Base-by-base conservation (phyloP, 2,329 filamentous ascomycete species). In the Exophiala calicioides region DNA sequence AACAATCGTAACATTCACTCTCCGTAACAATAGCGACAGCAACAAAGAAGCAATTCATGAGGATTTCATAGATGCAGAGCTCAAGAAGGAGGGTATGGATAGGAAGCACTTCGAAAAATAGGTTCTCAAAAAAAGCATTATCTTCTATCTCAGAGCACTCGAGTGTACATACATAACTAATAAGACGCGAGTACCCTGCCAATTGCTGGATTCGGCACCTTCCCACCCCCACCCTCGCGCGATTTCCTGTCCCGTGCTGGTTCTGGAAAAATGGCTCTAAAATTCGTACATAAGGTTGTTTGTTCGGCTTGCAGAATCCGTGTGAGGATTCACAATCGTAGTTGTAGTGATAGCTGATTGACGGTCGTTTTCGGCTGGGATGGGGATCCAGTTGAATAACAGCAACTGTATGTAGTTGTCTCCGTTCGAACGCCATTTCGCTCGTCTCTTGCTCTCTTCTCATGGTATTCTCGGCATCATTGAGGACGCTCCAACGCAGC, bases 401-500 rank as follows among this genome's bases (percentile, higher is more conserved):
- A n/a, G n/a, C n/a, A n/a, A n/a, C n/a, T n/a, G n/a, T n/a, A n/a
- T n/a, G n/a, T n/a, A n/a, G n/a, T n/a, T n/a, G n/a, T n/a, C n/a
- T n/a, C n/a, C n/a, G n/a, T n/a, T n/a, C n/a, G n/a, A n/a, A 12
- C 16, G 21, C 12, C 33, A 50, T 31, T 19, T 24, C 18, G 19
- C 16, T 27, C 40, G 19, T n/a, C 15, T 33, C 23, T 26, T 20
- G 21, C 42, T 24, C 31, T 30, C 8, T 12, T 42, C 32, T 20
- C 13, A 9, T 33, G n/a, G n/a, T 12, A 34, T 5, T 26, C 15
- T 29, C 23, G 23, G 20, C 16, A 26, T 38, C 4, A 10, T 34
- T 15, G 5, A 44, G 52, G 50, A 47, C 44, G 50, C 47, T 54
- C n/a, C 44, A 48, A 13, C 27, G 53, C 47, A 56, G 53, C 50